phyloP scores from a whole-genome alignment of 306 rosid genomes.

The Dryas octopetala region DNA sequence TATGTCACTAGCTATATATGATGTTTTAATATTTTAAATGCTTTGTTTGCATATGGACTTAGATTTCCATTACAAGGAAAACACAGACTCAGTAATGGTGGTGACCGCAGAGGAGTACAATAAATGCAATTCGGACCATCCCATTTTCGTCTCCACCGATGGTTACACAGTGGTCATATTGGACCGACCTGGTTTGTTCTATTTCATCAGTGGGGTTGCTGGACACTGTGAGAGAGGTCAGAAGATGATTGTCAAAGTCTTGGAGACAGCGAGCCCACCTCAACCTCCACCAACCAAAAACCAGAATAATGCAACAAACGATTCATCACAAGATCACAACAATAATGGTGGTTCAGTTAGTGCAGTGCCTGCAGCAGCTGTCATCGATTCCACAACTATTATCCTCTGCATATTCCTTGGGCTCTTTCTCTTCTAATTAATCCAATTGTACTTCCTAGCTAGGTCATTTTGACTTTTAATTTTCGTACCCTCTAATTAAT shows the following conservation, averaged over 20 bases:
- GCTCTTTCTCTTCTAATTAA: constrained; percentile 8
- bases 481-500: not conserved
- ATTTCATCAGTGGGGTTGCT: constrained; percentile 78
- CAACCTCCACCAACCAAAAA: too few species aligned
- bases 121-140: constrained; percentile 51
- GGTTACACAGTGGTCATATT: constrained; percentile 47
- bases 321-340: not conserved
- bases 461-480: too few species aligned
- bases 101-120: constrained; percentile 65
- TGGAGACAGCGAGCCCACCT: constrained; percentile 22
- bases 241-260: constrained; percentile 63
- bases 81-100: constrained; percentile 57
- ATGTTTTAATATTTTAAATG: too few species aligned
- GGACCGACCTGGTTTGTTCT: constrained; percentile 61
- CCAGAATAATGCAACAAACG: constrained; percentile 8
- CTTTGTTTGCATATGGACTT: not conserved
- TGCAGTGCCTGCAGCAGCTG: constrained; percentile 8
- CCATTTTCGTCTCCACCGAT: constrained; percentile 54
- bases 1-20: too few species aligned
- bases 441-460: not conserved
- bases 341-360: constrained; percentile 16
- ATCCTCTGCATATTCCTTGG: constrained; percentile 1
- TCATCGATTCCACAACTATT: constrained; percentile 14
- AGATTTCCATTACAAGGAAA: constrained; percentile 59
- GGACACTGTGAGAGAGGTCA: constrained; percentile 70